Evolutionary conservation across 2,329 filamentous ascomycete genomes (phyloP).

Genomic region (Epichloe sylvatica): DNA sequence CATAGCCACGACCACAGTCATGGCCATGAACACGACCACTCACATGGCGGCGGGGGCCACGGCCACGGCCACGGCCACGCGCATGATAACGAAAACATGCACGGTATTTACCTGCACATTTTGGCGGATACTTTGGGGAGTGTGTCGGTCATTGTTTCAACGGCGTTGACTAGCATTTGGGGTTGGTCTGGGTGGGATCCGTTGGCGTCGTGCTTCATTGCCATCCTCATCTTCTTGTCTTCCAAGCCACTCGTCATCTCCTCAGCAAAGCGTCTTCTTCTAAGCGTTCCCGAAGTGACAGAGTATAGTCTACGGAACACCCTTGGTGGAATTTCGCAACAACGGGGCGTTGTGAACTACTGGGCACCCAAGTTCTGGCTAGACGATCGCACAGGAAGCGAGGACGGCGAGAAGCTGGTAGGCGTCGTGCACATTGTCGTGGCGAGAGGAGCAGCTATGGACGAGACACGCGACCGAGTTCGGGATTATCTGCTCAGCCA

Average conservation of each 20-base stretch:
- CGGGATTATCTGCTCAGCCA: conserved; percentile 54
- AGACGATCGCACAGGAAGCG: conserved; percentile 47
- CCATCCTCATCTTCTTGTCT: conserved; percentile 82
- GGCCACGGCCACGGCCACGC: conserved; percentile 10
- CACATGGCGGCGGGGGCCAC: conserved; percentile 29
- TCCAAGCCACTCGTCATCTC: conserved; percentile 77
- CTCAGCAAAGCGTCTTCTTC: conserved; percentile 66
- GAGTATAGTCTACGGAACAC: conserved; percentile 84
- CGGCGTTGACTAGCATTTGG: conserved; percentile 70
- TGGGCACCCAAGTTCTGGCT: conserved; percentile 86
- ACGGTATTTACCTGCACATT: conserved; percentile 92
- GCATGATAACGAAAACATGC: conserved; percentile 95
- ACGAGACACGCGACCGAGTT: conserved; percentile 73
- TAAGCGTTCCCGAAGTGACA: conserved; percentile 70
- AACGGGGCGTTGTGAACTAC: conserved; percentile 77
- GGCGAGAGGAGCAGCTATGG: conserved; percentile 54
- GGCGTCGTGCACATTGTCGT: conserved; percentile 82
- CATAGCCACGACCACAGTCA: conserved; percentile 27
- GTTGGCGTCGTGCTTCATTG: conserved; percentile 84
- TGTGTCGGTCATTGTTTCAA: conserved; percentile 86
- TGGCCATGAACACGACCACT: conserved; percentile 21
- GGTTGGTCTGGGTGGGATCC: conserved; percentile 94
- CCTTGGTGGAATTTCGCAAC: conserved; percentile 65
- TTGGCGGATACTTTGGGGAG: conserved; percentile 90
- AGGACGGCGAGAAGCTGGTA: conserved; percentile 42